These are phyloP conservation scores for Garcia nutans DNA, from an alignment of 345 rosid genomes.

Conservation along the genomic window DNA sequence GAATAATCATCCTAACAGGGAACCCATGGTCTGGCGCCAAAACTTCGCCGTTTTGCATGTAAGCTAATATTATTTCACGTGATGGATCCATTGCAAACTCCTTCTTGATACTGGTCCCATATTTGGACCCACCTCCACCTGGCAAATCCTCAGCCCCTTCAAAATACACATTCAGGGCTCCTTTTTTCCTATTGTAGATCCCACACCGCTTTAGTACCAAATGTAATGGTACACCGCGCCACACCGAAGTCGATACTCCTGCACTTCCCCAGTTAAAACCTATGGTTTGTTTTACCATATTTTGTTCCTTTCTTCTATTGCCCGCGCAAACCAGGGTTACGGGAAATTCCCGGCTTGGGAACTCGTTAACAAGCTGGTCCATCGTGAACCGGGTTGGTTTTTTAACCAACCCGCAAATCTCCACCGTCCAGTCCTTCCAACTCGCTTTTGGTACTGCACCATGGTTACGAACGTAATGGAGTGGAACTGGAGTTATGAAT, in stretches of 20 bases:
- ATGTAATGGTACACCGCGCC: constrained; percentile 72
- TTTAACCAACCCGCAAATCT: constrained; percentile 73
- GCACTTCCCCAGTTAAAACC: constrained; percentile 97
- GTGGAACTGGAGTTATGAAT: constrained; percentile 89
- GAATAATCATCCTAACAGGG: constrained; percentile 77
- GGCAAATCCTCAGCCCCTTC: constrained; percentile 96
- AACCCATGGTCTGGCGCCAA: constrained; percentile 88
- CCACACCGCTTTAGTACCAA: constrained; percentile 74
- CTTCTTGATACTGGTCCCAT: constrained; percentile 70
- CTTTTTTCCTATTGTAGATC: constrained; percentile 48
- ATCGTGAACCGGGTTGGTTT: constrained; percentile 63
- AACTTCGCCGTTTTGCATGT: constrained; percentile 91
- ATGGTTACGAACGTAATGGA: constrained; percentile 95
- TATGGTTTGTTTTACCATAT: constrained; percentile 76
- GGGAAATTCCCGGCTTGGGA: constrained; percentile 64
- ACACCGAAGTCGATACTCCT: constrained; percentile 74
- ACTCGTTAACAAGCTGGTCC: constrained; percentile 71
- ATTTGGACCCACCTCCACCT: constrained; percentile 92
- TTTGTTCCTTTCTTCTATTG: constrained; percentile 87
- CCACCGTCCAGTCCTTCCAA: constrained; percentile 77
- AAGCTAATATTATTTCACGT: constrained; percentile 76
- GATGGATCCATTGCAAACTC: constrained; percentile 85
- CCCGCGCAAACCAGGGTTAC: constrained; percentile 90
- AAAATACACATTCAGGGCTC: constrained; percentile 82
- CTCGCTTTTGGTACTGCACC: constrained; percentile 66